These are phyloP conservation scores for Loxodes magnus DNA, from an alignment of 73 alveolate species.

Conservation along the genomic window DNA sequence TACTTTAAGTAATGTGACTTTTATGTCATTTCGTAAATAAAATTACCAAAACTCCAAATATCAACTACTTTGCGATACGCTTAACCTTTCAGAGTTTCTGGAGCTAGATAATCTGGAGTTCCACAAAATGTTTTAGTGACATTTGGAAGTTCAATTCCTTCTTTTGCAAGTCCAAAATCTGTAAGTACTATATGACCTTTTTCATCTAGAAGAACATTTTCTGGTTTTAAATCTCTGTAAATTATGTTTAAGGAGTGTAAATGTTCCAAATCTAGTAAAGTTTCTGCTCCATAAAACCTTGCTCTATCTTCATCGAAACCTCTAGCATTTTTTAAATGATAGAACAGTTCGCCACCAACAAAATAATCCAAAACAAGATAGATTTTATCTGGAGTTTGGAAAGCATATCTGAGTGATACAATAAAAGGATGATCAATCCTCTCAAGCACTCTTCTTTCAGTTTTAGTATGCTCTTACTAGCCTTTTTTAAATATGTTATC, in stretches of 20 bases:
- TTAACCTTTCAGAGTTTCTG: conserved; percentile 51
- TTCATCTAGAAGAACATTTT: conserved; percentile 64
- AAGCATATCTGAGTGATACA: conserved; percentile 54
- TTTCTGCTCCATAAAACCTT: conserved; percentile 66
- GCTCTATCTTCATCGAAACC: conserved; percentile 75
- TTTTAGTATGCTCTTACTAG: conserved; percentile 66
- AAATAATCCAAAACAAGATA: conserved; percentile 8
- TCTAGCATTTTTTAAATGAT: conserved; percentile 37
- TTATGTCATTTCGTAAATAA: conserved; percentile 67
- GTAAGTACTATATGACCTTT: conserved; percentile 76
- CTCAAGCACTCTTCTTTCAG: conserved; percentile 71
- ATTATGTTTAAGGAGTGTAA: conserved; percentile 66
- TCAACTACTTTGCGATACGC: conserved; percentile 55
- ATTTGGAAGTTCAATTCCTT: conserved; percentile 36
- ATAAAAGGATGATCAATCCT: conserved; percentile 69
- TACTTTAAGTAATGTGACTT: too few relatives aligned
- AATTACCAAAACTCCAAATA: conserved; percentile 65
- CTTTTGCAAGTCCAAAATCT: conserved; percentile 77
- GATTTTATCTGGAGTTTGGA: conserved; percentile 61
- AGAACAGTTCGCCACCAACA: conserved; percentile 39
- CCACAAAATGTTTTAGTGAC: conserved; percentile 78
- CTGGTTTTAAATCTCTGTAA: conserved; percentile 77
- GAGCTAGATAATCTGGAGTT: conserved; percentile 81
- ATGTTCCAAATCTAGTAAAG: conserved; percentile 68
- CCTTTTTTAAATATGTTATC: conserved; percentile 69